Evolutionary conservation across 768 basidiomycete genomes (phyloP).

Genomic region (Lentinus tigrinus): DNA sequence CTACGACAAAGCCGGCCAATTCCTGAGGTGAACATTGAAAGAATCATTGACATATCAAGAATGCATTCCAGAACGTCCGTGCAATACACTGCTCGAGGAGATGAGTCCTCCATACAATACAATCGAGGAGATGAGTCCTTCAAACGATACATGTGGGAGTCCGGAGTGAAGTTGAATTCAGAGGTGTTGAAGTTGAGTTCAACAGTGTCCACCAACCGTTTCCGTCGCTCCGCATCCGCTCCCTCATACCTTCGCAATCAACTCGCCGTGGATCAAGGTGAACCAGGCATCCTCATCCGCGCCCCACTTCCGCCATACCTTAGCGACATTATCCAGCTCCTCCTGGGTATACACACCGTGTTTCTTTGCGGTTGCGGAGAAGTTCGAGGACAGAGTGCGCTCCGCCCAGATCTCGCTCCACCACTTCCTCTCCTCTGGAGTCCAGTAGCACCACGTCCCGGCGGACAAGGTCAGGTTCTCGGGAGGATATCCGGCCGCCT

Average conservation of each 20-base stretch:
- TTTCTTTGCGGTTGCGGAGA: conserved; percentile 31
- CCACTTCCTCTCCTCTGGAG: conserved; percentile 36
- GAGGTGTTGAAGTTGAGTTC: no score
- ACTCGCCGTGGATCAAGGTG: conserved; percentile 16
- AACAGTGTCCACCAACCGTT: no score
- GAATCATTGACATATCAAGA: no score
- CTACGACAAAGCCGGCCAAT: no score
- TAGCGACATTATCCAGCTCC: conserved; percentile 5
- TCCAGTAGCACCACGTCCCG: conserved; percentile 38
- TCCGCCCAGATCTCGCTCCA: conserved; percentile 41
- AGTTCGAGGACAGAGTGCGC: conserved; percentile 33
- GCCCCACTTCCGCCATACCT: conserved; percentile 15
- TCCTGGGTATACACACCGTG: conserved; percentile 13
- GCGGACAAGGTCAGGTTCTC: conserved; percentile 28
- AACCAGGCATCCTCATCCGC: conserved; percentile 21
- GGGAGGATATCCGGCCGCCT: conserved; percentile 34
- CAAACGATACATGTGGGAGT: no score
- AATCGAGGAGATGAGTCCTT: no score
- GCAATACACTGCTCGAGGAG: no score
- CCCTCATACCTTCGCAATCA: conserved; percentile 6
- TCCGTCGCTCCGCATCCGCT: no score
- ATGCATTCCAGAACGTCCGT: no score
- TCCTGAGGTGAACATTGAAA: no score
- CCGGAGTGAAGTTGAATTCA: no score
- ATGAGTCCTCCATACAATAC: no score